These are phyloP conservation scores for Effrenium voratum DNA, from an alignment of 73 alveolate species.

Conservation along the genomic window DNA sequence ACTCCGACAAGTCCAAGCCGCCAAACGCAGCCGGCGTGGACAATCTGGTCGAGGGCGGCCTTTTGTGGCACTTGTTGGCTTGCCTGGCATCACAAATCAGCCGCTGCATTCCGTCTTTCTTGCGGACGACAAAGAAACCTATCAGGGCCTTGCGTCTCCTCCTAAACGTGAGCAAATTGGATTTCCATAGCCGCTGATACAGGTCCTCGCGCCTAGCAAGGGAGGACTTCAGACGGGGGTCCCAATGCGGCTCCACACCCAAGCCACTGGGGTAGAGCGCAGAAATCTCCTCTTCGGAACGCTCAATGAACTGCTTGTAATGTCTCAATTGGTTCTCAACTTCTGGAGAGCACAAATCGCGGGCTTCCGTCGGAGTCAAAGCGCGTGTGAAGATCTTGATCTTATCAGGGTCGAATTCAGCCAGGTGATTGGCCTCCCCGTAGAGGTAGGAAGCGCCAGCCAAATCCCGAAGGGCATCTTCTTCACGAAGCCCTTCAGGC, in stretches of 20 bases:
- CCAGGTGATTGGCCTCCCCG: constrained; percentile 29
- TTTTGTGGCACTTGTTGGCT: constrained; percentile 6
- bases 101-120: constrained; percentile 18
- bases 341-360: not conserved
- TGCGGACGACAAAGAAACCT: constrained; percentile 11
- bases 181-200: not conserved
- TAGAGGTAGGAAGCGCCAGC: not conserved
- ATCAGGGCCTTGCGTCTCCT: not conserved
- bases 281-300: not conserved
- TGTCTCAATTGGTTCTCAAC: not conserved
- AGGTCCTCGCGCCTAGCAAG: not conserved
- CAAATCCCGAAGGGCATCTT: not conserved
- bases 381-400: constrained; percentile 2
- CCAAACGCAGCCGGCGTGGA: not conserved
- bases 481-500: not conserved
- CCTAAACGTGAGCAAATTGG: not conserved
- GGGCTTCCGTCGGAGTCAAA: not conserved
- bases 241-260: constrained; percentile 19
- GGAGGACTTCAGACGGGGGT: not conserved
- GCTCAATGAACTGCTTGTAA: not conserved
- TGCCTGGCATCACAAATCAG: constrained; percentile 2
- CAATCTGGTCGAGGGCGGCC: not conserved
- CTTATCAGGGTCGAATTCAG: not conserved
- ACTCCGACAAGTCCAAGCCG: not conserved
- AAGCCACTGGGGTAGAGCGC: no score